phyloP scores from a whole-genome alignment of 2,329 filamentous ascomycete species.

The Hirsutella rhossiliensis region DNA sequence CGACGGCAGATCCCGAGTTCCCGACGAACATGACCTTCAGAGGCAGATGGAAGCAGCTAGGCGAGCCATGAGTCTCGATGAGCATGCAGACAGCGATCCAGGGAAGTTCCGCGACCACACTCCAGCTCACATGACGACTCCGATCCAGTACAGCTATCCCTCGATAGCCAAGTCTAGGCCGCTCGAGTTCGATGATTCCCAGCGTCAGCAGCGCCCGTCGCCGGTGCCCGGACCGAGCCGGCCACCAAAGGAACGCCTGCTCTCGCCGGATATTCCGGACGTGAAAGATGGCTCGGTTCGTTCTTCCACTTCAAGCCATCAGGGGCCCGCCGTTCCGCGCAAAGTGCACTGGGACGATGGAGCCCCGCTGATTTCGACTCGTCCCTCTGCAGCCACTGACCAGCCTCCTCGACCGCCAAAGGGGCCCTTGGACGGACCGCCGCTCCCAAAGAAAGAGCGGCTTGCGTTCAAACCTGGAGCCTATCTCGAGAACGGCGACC shows the following conservation, averaged over 20 bases:
- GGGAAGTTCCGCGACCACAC: constrained; percentile 7
- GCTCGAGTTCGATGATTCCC: constrained; percentile 26
- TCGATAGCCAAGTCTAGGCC: constrained; percentile 40
- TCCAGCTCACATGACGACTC: constrained; percentile 12
- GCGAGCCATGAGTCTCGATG: constrained; percentile 25
- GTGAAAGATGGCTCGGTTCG: constrained; percentile 2
- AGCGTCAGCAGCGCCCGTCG: constrained; percentile 6
- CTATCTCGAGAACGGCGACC: constrained; percentile 79
- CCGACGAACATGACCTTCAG: constrained; percentile 32
- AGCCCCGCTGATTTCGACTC: constrained; percentile 9
- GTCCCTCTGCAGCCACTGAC: constrained; percentile 3
- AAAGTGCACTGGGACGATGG: constrained; percentile 16
- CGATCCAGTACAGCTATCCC: constrained; percentile 40
- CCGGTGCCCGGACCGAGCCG: constrained; percentile 17
- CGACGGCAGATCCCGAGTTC: background rate
- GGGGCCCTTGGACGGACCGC: constrained; percentile 11
- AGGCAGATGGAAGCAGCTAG: constrained; percentile 42
- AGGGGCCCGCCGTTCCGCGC: constrained; percentile 14
- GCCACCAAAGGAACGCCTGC: constrained; percentile 17
- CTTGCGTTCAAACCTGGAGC: constrained; percentile 65
- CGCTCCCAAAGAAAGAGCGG: constrained; percentile 35
- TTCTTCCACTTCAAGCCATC: background rate
- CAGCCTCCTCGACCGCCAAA: constrained; percentile 18
- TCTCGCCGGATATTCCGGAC: constrained; percentile 1
- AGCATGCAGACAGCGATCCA: constrained; percentile 12